A percentile compares a stretch with the other conserved stretches of the same genome.
These are phyloP conservation scores for Daedaleopsis sinensis DNA, from an alignment of 768 basidiomycete genomes.

Conservation along the genomic window DNA sequence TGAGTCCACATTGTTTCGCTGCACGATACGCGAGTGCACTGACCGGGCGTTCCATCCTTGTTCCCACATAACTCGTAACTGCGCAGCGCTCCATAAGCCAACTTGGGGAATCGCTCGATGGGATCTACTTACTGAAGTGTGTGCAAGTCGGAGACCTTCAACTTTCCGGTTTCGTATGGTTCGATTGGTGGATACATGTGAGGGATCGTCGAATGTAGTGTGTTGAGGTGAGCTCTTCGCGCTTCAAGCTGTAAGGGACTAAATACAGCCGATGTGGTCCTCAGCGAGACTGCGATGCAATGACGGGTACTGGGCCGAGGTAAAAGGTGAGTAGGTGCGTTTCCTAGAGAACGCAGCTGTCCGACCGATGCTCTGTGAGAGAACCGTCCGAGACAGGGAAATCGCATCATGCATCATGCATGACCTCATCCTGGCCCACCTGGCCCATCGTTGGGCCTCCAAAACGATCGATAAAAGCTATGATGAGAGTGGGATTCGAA, in stretches of 20 bases:
- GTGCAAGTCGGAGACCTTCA: slow-evolving; percentile 77
- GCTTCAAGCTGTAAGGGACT: too few relatives aligned
- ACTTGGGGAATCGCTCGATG: not conserved
- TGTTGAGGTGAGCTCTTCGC: not conserved
- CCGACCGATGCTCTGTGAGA: not conserved
- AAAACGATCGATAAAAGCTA: not conserved
- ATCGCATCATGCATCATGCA: too few relatives aligned
- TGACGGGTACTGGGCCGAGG: not conserved
- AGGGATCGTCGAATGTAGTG: not conserved
- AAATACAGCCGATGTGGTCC: too few relatives aligned
- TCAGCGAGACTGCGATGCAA: too few relatives aligned
- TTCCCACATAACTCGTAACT: slow-evolving; percentile 88
- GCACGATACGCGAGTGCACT: slow-evolving; percentile 8
- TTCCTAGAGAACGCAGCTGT: not conserved
- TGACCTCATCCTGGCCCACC: too few relatives aligned
- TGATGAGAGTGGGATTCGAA: slow-evolving; percentile 54
- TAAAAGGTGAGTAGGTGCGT: too few relatives aligned
- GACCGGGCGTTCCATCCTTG: slow-evolving; percentile 74
- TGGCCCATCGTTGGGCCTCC: too few relatives aligned
- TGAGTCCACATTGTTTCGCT: not conserved
- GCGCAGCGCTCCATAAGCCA: not conserved
- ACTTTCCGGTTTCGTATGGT: slow-evolving; percentile 63
- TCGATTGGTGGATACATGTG: slow-evolving; percentile 69
- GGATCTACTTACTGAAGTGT: slow-evolving; percentile 63
- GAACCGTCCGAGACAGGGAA: not conserved